phyloP scores from a whole-genome alignment of 2,329 filamentous ascomycete species.

The Epichloe baconii region DNA sequence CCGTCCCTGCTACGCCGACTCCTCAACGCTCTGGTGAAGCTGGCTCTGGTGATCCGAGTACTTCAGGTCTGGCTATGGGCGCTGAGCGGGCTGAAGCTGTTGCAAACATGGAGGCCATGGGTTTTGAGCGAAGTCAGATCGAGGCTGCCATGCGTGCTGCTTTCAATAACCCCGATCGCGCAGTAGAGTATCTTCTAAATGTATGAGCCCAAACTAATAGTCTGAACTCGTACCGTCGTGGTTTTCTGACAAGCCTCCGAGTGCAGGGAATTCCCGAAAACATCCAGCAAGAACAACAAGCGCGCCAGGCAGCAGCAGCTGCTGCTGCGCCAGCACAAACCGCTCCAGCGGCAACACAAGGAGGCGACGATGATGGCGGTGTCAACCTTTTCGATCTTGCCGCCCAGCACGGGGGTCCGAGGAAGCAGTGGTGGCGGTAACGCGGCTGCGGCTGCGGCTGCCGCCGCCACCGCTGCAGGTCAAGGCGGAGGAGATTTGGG shows the following conservation, averaged over 20 bases:
- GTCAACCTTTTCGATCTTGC: conserved; percentile 91
- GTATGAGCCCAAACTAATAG: conserved; percentile 35
- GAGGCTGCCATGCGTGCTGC: conserved; percentile 91
- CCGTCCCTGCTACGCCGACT: conserved; percentile 39
- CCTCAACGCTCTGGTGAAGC: conserved; percentile 31
- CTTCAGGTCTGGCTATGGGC: conserved; percentile 77
- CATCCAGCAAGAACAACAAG: conserved; percentile 57
- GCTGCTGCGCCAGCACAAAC: conserved; percentile 24
- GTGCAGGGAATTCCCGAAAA: conserved; percentile 78
- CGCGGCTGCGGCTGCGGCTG: conserved; percentile 31
- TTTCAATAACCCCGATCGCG: conserved; percentile 92
- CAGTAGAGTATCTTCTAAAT: conserved; percentile 87
- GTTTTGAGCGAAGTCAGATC: conserved; percentile 77
- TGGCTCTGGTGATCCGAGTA: conserved; percentile 31
- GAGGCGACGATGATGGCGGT: conserved; percentile 48
- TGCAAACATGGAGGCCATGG: conserved; percentile 93
- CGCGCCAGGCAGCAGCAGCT: conserved; percentile 28
- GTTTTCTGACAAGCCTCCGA: not conserved
- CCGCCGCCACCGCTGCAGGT: conserved; percentile 37
- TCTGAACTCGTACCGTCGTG: not conserved
- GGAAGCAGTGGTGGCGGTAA: conserved; percentile 28
- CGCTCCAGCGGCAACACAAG: conserved; percentile 19
- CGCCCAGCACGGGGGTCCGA: conserved; percentile 50
- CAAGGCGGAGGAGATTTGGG: conserved; percentile 44
- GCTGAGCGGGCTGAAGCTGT: conserved; percentile 70